A percentile compares a stretch with the other conserved stretches of the same genome.
These are phyloP conservation scores for Aspergillus glaucus DNA, from an alignment of 2,329 filamentous ascomycete species.

Conservation along the genomic window DNA sequence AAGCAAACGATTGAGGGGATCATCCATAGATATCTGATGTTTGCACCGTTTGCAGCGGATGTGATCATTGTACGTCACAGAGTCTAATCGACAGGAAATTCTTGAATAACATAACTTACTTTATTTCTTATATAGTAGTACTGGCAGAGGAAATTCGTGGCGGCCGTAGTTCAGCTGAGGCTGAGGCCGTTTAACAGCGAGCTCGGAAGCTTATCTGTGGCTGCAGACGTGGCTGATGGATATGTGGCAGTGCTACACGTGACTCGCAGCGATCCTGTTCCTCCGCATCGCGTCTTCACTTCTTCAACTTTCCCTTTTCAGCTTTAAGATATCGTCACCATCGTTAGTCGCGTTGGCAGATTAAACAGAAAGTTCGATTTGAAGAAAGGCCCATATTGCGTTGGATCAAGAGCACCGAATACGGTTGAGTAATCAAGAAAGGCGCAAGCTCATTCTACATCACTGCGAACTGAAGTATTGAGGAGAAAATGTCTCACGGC, in stretches of 20 bases:
- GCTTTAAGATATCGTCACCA: neutral
- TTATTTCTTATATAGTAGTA: too few species aligned
- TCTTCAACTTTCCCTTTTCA: neutral
- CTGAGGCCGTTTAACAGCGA: too few species aligned
- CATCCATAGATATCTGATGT: neutral
- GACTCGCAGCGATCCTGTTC: neutral
- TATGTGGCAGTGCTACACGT: neutral
- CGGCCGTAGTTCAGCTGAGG: too few species aligned
- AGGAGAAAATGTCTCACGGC: slow-evolving; percentile 37
- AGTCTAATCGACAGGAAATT: neutral
- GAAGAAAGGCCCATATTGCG: too few species aligned
- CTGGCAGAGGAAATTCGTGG: too few species aligned
- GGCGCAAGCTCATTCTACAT: too few species aligned
- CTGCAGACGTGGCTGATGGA: neutral
- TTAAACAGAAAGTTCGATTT: too few species aligned
- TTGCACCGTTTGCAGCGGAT: slow-evolving; percentile 7
- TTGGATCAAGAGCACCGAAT: too few species aligned
- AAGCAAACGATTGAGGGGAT: too few species aligned
- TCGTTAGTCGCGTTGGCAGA: neutral
- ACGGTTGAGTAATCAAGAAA: too few species aligned
- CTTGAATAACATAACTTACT: neutral
- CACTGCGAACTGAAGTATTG: too few species aligned
- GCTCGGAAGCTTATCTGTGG: neutral
- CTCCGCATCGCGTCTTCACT: neutral
- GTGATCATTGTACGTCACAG: too few species aligned